Evolutionary conservation across 768 basidiomycete genomes (phyloP).

Genomic region (Paxillus ammoniavirescens): DNA sequence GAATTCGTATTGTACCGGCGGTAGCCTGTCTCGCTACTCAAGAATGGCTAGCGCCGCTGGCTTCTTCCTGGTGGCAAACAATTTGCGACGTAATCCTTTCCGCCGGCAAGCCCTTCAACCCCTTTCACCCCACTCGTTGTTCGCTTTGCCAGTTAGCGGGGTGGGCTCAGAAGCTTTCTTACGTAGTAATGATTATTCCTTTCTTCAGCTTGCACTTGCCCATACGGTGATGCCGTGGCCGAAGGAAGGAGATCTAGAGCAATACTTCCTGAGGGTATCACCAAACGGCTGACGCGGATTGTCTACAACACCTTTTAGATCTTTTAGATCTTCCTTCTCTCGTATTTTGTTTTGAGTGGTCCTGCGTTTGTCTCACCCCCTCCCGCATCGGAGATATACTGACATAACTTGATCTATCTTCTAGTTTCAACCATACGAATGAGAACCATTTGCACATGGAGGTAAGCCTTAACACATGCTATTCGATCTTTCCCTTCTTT

Average conservation of each 20-base stretch:
- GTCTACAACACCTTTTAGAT: too few species aligned
- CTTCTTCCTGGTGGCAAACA: not conserved
- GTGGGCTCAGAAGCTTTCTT: not conserved
- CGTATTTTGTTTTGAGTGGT: not conserved
- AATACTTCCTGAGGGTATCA: too few species aligned
- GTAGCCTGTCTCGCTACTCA: not conserved
- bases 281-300: too few species aligned
- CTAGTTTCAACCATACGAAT: conserved; percentile 71
- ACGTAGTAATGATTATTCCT: too few species aligned
- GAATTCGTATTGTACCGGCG: not conserved
- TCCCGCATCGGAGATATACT: not conserved
- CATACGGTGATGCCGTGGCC: too few species aligned
- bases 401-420: conserved; percentile 13
- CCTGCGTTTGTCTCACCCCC: not conserved
- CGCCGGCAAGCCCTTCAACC: not conserved
- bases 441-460: conserved; percentile 74
- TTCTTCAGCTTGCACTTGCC: too few species aligned
- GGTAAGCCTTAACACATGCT: conserved; percentile 39
- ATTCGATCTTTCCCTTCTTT: conserved; percentile 12
- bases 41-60: not conserved
- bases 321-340: too few species aligned
- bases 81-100: not conserved
- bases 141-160: not conserved
- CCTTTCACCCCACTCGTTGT: not conserved
- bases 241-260: too few species aligned